Evolutionary conservation across 1,284 basidiomycete genomes (phyloP), one percentile per base, ranked within the genome.

Genomic region (Moesziomyces globuligerus): DNA sequence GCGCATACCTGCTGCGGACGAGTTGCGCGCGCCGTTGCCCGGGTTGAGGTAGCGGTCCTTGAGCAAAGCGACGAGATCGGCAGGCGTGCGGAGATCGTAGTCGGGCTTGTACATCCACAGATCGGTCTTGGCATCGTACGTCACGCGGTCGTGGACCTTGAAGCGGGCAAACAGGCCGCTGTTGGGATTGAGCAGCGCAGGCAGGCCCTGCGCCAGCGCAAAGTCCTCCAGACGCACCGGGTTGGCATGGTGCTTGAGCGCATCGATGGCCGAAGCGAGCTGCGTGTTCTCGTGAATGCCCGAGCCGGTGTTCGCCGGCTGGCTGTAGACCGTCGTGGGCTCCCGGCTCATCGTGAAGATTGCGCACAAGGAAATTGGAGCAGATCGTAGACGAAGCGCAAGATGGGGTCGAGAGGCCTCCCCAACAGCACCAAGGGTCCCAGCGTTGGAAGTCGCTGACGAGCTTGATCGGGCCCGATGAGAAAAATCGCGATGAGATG

Each of bases 21-120:
- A 58, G 24, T 56, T 59, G 4, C 65, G 46, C 7, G 57, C 64
- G 1, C 71, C 64, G 21, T 66, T 62, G 4, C 69, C 68, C 0
- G 73, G 75, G 21, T 74, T 68, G 40, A 74, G 44, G 45, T 75
- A 80, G 9, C 75, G 51, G 11, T 73, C 55, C 41, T 68, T 68
- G 8, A 95, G 90, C 79, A 94, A 89, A 0, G 88, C 89, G 3
- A 94, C 83, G 1, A 95, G 85, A 2, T 92, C 88, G 1, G 88
- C 88, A 82, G 93, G 92, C 74, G 89, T 92, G 24, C 90, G 87
- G 72, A 94, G 90, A 64, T 90, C 89, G 81, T 88, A 93, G 82
- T 95, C 93, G 65, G 93, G 91, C 91, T 83, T 83, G 83, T 93
- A 94, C 6, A 90, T 90, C 80, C 90, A 94, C 1, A 93, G 84